phyloP scores from a whole-genome alignment of 2,329 filamentous ascomycete genomes.

The Ascochyta pisi region DNA sequence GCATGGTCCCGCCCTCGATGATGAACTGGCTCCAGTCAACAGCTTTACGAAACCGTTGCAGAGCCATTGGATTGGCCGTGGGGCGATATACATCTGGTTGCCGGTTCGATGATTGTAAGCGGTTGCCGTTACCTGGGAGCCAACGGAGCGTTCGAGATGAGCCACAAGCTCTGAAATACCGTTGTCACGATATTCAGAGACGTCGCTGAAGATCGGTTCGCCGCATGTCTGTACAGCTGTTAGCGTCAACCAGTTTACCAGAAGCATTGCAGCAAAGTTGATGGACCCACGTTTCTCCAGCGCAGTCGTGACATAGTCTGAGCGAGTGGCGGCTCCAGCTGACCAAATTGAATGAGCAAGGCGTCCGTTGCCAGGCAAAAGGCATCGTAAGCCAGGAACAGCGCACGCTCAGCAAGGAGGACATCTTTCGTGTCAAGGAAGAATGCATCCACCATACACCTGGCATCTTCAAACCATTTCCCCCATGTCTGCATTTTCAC shows the following conservation, averaged over 20 bases:
- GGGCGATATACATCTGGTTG: conserved; percentile 15
- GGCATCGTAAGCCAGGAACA: neutral
- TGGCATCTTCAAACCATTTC: neutral
- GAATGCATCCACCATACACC: neutral
- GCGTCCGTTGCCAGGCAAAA: conserved; percentile 1
- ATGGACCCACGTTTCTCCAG: conserved; percentile 32
- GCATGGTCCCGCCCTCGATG: conserved; percentile 18
- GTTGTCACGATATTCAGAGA: conserved; percentile 16
- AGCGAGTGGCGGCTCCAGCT: conserved; percentile 13
- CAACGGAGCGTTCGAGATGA: conserved; percentile 15
- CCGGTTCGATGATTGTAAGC: neutral
- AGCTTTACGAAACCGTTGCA: conserved; percentile 3
- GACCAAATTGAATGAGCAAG: conserved; percentile 1
- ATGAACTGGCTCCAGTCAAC: neutral
- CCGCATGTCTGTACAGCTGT: conserved; percentile 20
- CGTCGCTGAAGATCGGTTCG: conserved; percentile 22
- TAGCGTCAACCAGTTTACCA: neutral
- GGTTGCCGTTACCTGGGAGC: conserved; percentile 4
- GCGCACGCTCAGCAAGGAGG: neutral
- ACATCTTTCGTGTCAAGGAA: neutral
- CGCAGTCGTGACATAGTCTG: conserved; percentile 15
- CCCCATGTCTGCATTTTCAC: neutral
- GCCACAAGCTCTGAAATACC: conserved; percentile 17
- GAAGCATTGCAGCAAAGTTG: no score
- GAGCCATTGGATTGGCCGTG: conserved; percentile 12